Evolutionary conservation across 129 eudicot species (phyloP).

Genomic region (Rutidosis leptorrhynchoides): DNA sequence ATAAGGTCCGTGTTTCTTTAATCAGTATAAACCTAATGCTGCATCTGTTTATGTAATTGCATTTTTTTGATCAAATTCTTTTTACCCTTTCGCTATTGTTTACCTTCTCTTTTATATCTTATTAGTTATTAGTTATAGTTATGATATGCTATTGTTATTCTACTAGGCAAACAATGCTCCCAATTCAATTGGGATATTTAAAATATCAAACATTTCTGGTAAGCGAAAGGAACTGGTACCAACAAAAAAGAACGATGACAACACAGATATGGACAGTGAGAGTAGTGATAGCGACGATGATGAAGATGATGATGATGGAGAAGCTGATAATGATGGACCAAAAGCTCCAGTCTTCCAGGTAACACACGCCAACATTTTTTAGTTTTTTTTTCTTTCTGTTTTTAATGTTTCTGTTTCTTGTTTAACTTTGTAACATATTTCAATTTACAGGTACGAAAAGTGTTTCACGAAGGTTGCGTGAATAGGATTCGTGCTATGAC

Average conservation of each 20-base stretch:
- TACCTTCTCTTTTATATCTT: background rate
- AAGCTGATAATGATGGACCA: conserved; percentile 46
- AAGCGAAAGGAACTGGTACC: conserved; percentile 77
- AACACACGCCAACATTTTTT: conserved; percentile 16
- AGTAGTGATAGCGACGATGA: conserved; percentile 65
- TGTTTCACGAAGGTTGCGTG: conserved; percentile 81
- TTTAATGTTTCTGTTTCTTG: background rate
- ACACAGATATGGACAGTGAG: conserved; percentile 78
- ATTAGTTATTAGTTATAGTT: too few species aligned
- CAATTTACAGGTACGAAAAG: conserved; percentile 68
- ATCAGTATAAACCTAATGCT: too few species aligned
- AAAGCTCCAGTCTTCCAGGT: conserved; percentile 75
- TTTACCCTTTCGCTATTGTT: background rate
- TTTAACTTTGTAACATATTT: conserved; percentile 16
- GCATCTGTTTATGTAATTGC: too few species aligned
- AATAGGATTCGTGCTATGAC: conserved; percentile 95
- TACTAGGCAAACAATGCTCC: conserved; percentile 80
- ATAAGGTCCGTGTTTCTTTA: too few species aligned
- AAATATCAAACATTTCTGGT: conserved; percentile 79
- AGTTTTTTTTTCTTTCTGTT: too few species aligned
- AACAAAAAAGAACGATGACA: conserved; percentile 42
- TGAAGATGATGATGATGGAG: conserved; percentile 80
- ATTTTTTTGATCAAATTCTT: too few species aligned
- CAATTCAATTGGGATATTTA: conserved; percentile 82
- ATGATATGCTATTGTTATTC: too few species aligned